Conservation (phyloP, 192 early-diverging fungal genomes). For the Phycomyces nitens region DNA sequence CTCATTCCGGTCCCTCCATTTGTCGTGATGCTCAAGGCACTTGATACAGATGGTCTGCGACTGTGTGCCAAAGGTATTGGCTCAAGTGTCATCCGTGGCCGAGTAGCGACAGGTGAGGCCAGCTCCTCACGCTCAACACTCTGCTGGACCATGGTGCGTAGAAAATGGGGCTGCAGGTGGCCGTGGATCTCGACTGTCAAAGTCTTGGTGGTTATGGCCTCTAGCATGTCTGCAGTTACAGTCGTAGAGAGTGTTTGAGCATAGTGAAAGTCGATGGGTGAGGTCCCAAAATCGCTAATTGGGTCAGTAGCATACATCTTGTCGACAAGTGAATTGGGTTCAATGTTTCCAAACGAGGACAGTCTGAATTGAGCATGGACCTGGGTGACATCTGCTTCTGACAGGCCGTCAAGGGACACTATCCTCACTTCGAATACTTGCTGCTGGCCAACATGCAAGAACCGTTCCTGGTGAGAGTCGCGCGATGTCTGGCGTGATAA, state of each 20-base stretch:
- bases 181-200: slow-evolving; percentile 52
- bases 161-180: slow-evolving; percentile 23
- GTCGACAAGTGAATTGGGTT: slow-evolving; percentile 35
- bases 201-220: slow-evolving; percentile 33
- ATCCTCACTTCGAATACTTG: slow-evolving; percentile 63
- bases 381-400: slow-evolving; percentile 55
- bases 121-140: background rate
- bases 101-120: background rate
- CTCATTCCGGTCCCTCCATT: background rate
- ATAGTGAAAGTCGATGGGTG: slow-evolving; percentile 51
- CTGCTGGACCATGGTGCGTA: slow-evolving; percentile 28
- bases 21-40: background rate
- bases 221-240: slow-evolving; percentile 39
- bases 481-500: background rate
- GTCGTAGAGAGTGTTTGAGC: slow-evolving; percentile 44
- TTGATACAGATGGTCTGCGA: background rate
- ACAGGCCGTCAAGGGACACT: slow-evolving; percentile 49
- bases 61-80: background rate
- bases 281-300: slow-evolving; percentile 50
- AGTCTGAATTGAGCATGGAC: slow-evolving; percentile 69
- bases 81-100: background rate
- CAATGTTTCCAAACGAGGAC: slow-evolving; percentile 52
- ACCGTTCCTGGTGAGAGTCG: background rate
- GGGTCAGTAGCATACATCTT: slow-evolving; percentile 61
- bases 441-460: slow-evolving; percentile 38